A percentile compares a stretch with the other conserved stretches of the same genome.
Conservation (phyloP, 306 rosid species). For the Gleditsia sinensis region DNA sequence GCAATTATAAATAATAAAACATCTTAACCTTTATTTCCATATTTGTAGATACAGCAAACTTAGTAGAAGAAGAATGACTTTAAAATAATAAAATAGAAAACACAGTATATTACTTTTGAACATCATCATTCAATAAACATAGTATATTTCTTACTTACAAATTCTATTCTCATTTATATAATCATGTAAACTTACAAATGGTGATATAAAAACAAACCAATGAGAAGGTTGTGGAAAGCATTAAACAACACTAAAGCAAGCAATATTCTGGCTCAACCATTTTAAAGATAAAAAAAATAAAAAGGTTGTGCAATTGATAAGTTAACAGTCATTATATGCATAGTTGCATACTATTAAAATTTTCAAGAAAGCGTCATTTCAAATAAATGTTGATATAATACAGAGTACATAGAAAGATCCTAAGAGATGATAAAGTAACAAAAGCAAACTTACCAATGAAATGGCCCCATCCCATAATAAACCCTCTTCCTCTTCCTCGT, state of each 20-base stretch:
- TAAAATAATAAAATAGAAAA: no score
- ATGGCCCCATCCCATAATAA: slow-evolving; percentile 29
- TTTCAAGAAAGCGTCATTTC: background rate
- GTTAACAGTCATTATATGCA: no score
- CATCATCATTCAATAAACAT: no score
- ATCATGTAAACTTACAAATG: no score
- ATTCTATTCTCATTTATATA: background rate
- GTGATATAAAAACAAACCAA: background rate
- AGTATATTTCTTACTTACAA: background rate
- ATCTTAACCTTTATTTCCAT: no score
- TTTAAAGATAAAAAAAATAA: background rate
- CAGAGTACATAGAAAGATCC: background rate
- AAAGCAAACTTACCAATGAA: slow-evolving; percentile 43
- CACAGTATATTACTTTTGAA: no score
- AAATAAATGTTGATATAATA: background rate
- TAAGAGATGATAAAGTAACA: slow-evolving; percentile 14
- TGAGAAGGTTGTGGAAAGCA: background rate
- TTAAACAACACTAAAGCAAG: background rate
- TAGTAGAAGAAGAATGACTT: no score
- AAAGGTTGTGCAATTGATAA: background rate
- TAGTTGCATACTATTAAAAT: background rate
- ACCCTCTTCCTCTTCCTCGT: slow-evolving; percentile 43
- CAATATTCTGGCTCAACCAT: background rate
- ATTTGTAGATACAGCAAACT: no score
- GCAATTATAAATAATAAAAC: no score